Evolutionary conservation across 805 yeast species (phyloP).

Genomic region (Nakazawaea anatomiae): DNA sequence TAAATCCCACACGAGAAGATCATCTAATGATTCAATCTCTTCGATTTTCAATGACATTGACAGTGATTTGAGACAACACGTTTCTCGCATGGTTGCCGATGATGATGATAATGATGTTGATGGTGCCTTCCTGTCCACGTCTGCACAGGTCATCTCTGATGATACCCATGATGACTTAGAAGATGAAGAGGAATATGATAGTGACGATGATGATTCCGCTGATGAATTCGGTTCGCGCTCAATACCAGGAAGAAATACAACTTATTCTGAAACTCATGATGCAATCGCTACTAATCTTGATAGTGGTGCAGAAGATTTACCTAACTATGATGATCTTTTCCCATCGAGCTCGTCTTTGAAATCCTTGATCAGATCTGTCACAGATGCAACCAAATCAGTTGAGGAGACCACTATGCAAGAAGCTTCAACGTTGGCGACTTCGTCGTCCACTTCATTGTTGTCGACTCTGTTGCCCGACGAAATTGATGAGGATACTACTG

Average conservation of each 20-base stretch:
- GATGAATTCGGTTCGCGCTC: too few relatives aligned
- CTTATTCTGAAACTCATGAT: neutral
- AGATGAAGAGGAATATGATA: conserved; percentile 10
- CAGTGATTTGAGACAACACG: conserved; percentile 18
- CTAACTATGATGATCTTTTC: conserved; percentile 71
- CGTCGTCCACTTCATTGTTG: too few relatives aligned
- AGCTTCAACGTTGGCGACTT: too few relatives aligned
- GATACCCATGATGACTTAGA: neutral
- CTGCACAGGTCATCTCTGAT: neutral
- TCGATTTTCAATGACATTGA: conserved; percentile 16
- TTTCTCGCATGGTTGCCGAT: conserved; percentile 12
- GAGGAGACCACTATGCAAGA: neutral
- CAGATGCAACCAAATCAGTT: neutral
- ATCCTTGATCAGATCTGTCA: conserved; percentile 22
- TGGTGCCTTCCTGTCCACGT: too few relatives aligned
- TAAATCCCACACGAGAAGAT: conserved; percentile 5
- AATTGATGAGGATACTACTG: neutral
- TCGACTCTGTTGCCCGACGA: too few relatives aligned
- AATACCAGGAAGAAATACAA: too few relatives aligned
- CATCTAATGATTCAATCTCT: conserved; percentile 21
- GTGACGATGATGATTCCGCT: conserved; percentile 12
- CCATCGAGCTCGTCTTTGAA: conserved; percentile 39
- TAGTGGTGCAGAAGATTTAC: conserved; percentile 29
- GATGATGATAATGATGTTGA: neutral
- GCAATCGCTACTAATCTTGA: neutral